Conservation (phyloP, 805 yeast genomes). For the Spathaspora arborariae region DNA sequence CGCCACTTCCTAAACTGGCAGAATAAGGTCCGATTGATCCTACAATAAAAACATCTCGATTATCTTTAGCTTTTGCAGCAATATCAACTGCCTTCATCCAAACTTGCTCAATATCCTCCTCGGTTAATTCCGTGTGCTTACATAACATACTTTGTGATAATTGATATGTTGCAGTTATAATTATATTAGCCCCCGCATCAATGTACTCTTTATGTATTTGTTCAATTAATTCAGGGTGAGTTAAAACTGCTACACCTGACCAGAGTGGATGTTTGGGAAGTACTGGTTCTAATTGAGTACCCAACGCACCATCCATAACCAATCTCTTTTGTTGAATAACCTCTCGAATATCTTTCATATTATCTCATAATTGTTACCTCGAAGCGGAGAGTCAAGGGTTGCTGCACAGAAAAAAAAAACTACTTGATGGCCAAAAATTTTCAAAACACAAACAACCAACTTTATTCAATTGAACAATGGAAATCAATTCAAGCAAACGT, state of each 20-base stretch:
- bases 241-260: constrained; percentile 54
- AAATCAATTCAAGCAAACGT: constrained; percentile 19
- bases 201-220: constrained; percentile 50
- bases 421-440: neutral
- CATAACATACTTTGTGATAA: constrained; percentile 42
- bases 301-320: constrained; percentile 59
- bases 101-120: constrained; percentile 12
- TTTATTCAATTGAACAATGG: constrained; percentile 5
- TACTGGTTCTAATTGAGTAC: constrained; percentile 57
- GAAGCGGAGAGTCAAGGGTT: no score
- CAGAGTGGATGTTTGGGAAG: constrained; percentile 46
- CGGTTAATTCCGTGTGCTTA: constrained; percentile 15
- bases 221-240: constrained; percentile 40
- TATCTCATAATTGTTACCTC: no score
- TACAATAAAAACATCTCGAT: constrained; percentile 28
- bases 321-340: constrained; percentile 3
- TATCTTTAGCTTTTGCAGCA: constrained; percentile 16
- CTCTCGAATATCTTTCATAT: constrained; percentile 7
- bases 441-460: neutral
- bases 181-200: constrained; percentile 50
- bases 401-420: neutral
- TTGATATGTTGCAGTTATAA: constrained; percentile 61
- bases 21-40: constrained; percentile 82
- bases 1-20: constrained; percentile 60
- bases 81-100: constrained; percentile 24